These are phyloP conservation scores for Blastobotrys terrestris DNA, from an alignment of 805 yeast genomes.

Conservation along the genomic window DNA sequence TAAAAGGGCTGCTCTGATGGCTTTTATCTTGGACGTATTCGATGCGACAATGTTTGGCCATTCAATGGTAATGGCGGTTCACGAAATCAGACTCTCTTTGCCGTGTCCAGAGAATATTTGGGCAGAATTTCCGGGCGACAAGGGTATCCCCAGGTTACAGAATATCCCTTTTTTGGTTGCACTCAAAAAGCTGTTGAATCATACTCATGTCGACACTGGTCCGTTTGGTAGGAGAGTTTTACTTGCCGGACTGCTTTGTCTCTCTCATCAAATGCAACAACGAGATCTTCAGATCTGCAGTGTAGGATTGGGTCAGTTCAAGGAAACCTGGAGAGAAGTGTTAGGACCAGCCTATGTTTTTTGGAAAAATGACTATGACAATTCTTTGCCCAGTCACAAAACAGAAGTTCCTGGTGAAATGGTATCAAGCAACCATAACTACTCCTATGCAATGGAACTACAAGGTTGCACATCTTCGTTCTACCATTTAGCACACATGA, in stretches of 20 bases:
- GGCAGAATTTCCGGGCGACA: constrained; percentile 33
- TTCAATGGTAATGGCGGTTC: constrained; percentile 48
- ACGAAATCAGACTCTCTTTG: constrained; percentile 50
- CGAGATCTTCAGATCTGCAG: constrained; percentile 52
- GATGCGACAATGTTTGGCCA: constrained; percentile 81
- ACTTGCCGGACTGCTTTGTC: constrained; percentile 58
- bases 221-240: constrained; percentile 61
- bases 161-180: constrained; percentile 43
- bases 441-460: constrained; percentile 6
- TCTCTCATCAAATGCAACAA: constrained; percentile 67
- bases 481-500: constrained; percentile 67
- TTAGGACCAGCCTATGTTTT: constrained; percentile 62
- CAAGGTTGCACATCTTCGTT: constrained; percentile 55
- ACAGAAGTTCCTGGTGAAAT: neutral
- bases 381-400: neutral
- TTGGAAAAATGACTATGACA: constrained; percentile 37
- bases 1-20: constrained; percentile 71
- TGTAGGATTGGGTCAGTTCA: constrained; percentile 35
- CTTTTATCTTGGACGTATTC: constrained; percentile 70
- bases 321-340: constrained; percentile 62
- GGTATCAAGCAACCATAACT: constrained; percentile 1
- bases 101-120: constrained; percentile 59
- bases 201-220: constrained; percentile 40
- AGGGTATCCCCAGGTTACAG: constrained; percentile 10
- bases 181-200: constrained; percentile 50